Evolutionary conservation across 495 filamentous ascomycete species (phyloP).

Genomic region (Immersiella caudata): DNA sequence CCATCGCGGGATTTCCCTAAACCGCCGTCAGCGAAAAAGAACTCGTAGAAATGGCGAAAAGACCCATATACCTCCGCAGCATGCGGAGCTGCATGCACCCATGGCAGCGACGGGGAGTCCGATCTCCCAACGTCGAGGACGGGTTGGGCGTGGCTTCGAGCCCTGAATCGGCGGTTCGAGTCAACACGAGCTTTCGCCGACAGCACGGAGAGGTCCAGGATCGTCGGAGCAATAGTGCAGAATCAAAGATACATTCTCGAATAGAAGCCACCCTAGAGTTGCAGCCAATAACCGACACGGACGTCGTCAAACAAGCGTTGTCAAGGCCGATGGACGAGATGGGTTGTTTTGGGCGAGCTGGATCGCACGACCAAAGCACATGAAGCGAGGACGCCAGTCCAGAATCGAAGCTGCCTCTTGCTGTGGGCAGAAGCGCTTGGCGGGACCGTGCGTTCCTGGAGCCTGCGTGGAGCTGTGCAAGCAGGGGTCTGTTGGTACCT

Average conservation of each 20-base stretch:
- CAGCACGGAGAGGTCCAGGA: slow-evolving; percentile 8
- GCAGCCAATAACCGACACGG: slow-evolving; percentile 22
- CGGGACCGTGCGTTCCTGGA: slow-evolving; percentile 15
- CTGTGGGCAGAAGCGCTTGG: neutral
- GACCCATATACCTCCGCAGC: slow-evolving; percentile 41
- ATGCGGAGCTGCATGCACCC: slow-evolving; percentile 45
- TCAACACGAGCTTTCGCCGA: slow-evolving; percentile 24
- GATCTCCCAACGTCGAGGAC: slow-evolving; percentile 21
- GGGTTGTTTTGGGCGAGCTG: slow-evolving; percentile 33
- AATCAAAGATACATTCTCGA: slow-evolving; percentile 30
- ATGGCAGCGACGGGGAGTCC: slow-evolving; percentile 36
- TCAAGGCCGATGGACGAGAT: slow-evolving; percentile 12
- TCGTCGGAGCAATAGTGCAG: slow-evolving; percentile 12
- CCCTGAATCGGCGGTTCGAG: slow-evolving; percentile 4
- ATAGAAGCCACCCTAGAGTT: slow-evolving; percentile 2
- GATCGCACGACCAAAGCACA: slow-evolving; percentile 19
- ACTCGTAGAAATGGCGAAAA: neutral
- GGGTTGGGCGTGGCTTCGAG: slow-evolving; percentile 16
- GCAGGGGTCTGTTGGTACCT: neutral
- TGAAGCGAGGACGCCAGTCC: slow-evolving; percentile 9
- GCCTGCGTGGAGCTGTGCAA: neutral
- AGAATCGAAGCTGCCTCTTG: slow-evolving; percentile 24
- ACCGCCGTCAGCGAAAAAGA: slow-evolving; percentile 20
- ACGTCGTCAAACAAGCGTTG: slow-evolving; percentile 15
- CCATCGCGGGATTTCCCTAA: slow-evolving; percentile 86